phyloP scores from a whole-genome alignment of 148 eudicot genomes.

The Amaranthus cruentus region DNA sequence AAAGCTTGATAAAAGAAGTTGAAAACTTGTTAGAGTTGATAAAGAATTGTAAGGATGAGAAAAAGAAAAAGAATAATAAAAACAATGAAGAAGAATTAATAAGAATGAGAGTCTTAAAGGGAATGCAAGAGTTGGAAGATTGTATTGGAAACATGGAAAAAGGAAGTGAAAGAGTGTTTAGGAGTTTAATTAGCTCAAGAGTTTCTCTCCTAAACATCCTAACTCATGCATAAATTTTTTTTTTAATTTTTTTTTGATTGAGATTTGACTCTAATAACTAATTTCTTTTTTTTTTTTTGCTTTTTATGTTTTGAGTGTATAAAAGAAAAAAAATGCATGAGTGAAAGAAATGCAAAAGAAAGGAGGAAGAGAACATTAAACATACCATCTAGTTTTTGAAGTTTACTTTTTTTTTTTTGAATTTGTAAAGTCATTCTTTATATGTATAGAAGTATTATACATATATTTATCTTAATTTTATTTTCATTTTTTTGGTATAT shows the following conservation, averaged over 20 bases:
- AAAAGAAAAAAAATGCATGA: not conserved
- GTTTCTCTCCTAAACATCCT: slow-evolving; percentile 81
- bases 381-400: too few species aligned
- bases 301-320: not conserved
- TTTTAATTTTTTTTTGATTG: too few species aligned
- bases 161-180: slow-evolving; percentile 70
- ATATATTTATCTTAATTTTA: too few species aligned
- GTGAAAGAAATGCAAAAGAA: not conserved
- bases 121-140: slow-evolving; percentile 62
- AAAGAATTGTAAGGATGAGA: slow-evolving; percentile 28
- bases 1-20: slow-evolving; percentile 19
- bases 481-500: too few species aligned
- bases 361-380: not conserved
- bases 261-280: too few species aligned
- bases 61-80: not conserved
- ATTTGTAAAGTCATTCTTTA: slow-evolving; percentile 18
- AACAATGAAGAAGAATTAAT: slow-evolving; percentile 33
- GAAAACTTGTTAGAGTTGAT: slow-evolving; percentile 35
- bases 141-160: slow-evolving; percentile 58
- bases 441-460: not conserved
- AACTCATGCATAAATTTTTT: slow-evolving; percentile 37
- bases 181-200: slow-evolving; percentile 74
- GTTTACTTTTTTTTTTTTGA: not conserved
- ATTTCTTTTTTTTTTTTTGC: too few species aligned
- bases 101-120: slow-evolving; percentile 44